phyloP scores from a whole-genome alignment of 225 moss, liverwort and hornwort species.

The Asterella californica region DNA sequence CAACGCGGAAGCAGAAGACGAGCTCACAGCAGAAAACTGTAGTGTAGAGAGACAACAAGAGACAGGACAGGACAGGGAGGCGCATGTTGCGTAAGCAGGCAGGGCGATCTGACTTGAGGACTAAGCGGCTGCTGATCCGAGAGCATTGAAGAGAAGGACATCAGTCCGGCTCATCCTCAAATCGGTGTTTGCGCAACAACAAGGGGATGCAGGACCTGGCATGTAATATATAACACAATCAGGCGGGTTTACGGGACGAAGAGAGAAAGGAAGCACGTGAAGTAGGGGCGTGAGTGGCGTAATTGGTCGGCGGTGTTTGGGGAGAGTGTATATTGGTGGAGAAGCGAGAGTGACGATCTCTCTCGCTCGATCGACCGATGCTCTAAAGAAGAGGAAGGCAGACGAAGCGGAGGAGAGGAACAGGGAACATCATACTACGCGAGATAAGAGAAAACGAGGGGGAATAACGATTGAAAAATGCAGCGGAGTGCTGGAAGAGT shows the following conservation, averaged over 20 bases:
- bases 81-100: not conserved
- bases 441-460: not conserved
- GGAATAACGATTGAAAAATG: slow-evolving; percentile 39
- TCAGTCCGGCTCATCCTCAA: not conserved
- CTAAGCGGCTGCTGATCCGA: not conserved
- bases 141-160: not conserved
- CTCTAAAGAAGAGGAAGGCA: not conserved
- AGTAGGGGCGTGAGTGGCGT: not conserved
- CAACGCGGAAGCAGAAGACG: no score
- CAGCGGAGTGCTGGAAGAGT: slow-evolving; percentile 51
- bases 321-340: not conserved
- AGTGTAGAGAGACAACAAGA: not conserved
- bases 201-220: not conserved
- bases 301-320: not conserved
- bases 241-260: not conserved
- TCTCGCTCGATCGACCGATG: not conserved
- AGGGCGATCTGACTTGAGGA: not conserved
- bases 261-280: not conserved
- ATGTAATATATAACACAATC: not conserved
- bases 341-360: not conserved
- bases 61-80: not conserved
- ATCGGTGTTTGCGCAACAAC: not conserved
- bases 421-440: not conserved
- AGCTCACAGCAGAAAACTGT: no score
- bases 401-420: not conserved